These are phyloP conservation scores for Rhizopogon vulgaris DNA, from an alignment of 768 basidiomycete species.

Conservation along the genomic window DNA sequence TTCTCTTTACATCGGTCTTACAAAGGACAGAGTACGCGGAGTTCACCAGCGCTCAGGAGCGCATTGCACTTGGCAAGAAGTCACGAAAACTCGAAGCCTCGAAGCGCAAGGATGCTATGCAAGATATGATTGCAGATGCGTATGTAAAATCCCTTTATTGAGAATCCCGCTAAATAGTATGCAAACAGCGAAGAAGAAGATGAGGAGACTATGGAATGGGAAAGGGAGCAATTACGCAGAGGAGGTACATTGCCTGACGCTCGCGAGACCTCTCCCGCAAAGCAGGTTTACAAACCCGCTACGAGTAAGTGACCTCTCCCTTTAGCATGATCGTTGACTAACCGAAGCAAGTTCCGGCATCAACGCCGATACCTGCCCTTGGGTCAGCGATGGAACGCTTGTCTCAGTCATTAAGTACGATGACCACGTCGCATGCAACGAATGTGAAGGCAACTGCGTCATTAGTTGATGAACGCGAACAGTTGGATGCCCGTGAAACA, in stretches of 20 bases:
- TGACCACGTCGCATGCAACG: slow-evolving; percentile 64
- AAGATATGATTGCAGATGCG: slow-evolving; percentile 80
- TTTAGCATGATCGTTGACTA: slow-evolving; percentile 6
- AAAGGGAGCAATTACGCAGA: slow-evolving; percentile 73
- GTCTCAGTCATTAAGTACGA: slow-evolving; percentile 47
- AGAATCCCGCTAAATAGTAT: slow-evolving; percentile 2
- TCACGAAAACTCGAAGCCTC: slow-evolving; percentile 64
- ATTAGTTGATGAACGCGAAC: slow-evolving; percentile 55
- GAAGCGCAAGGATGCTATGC: slow-evolving; percentile 63
- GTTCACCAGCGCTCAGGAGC: slow-evolving; percentile 81
- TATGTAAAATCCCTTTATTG: slow-evolving; percentile 29
- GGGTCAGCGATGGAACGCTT: slow-evolving; percentile 55
- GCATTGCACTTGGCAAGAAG: slow-evolving; percentile 82
- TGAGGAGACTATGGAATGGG: slow-evolving; percentile 84
- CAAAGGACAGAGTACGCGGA: slow-evolving; percentile 66
- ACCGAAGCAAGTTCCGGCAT: slow-evolving; percentile 51
- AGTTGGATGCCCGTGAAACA: slow-evolving; percentile 60
- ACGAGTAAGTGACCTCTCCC: slow-evolving; percentile 45
- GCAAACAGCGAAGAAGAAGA: slow-evolving; percentile 64
- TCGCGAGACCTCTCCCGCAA: slow-evolving; percentile 31
- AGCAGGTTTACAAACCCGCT: slow-evolving; percentile 62
- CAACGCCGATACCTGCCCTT: slow-evolving; percentile 59
- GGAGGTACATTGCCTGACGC: slow-evolving; percentile 50
- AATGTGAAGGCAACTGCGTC: slow-evolving; percentile 52
- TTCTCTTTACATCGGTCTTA: slow-evolving; percentile 4